phyloP scores from a whole-genome alignment of 2,329 filamentous ascomycete species.

The Colletotrichum brevisporum region DNA sequence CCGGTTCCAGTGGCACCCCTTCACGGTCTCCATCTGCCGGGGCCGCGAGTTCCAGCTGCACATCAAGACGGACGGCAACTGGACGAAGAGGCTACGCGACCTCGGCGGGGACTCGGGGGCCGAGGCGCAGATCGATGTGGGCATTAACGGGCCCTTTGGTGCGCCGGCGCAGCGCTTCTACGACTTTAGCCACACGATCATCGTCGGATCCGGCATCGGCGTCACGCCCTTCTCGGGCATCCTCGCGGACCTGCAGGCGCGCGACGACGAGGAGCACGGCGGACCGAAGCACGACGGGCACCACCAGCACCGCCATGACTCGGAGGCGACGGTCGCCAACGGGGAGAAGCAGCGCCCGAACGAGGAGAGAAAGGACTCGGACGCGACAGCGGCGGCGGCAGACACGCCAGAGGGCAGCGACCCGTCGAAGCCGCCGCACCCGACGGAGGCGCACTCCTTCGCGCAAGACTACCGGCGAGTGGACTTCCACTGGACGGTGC shows the following conservation, averaged over 20 bases:
- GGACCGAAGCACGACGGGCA: constrained; percentile 41
- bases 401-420: constrained; percentile 30
- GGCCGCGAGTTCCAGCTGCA: constrained; percentile 67
- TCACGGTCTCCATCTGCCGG: constrained; percentile 69
- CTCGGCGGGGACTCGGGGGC: constrained; percentile 54
- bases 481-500: constrained; percentile 74
- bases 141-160: constrained; percentile 70
- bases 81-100: constrained; percentile 63
- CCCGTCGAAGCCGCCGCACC: constrained; percentile 37
- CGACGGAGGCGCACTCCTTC: constrained; percentile 45
- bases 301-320: constrained; percentile 40
- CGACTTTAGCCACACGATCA: constrained; percentile 68
- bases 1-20: constrained; percentile 71
- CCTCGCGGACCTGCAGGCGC: constrained; percentile 66
- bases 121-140: constrained; percentile 60
- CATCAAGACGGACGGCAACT: constrained; percentile 72
- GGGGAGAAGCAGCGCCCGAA: background rate
- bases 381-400: background rate
- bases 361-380: background rate
- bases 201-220: constrained; percentile 70
- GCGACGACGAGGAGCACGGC: constrained; percentile 55
- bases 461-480: constrained; percentile 62
- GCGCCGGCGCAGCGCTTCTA: constrained; percentile 72
- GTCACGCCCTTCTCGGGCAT: constrained; percentile 72
- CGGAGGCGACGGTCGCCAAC: constrained; percentile 31